phyloP scores from a whole-genome alignment of 441 rosid genomes.

The Croton laevigatus region DNA sequence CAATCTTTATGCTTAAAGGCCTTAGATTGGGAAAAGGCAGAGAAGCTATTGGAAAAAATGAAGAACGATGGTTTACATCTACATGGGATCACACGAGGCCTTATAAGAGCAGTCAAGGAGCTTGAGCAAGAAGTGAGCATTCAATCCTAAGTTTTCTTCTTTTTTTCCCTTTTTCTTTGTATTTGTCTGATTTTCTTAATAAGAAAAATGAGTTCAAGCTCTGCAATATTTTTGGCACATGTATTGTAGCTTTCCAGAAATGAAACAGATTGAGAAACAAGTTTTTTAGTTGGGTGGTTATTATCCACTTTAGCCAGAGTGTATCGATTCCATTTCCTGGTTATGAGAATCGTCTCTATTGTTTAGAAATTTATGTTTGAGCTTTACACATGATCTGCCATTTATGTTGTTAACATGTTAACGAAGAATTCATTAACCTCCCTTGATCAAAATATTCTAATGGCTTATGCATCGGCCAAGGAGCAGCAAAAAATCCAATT shows the following conservation, averaged over 20 bases:
- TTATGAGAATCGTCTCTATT: no score
- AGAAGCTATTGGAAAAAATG: conserved; percentile 66
- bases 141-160: conserved; percentile 12
- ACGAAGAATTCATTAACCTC: no score
- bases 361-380: no score
- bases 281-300: neutral
- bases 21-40: conserved; percentile 69
- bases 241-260: neutral
- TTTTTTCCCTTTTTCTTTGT: neutral
- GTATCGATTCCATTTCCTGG: no score
- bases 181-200: neutral
- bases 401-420: no score
- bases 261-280: neutral
- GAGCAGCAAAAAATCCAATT: no score
- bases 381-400: no score
- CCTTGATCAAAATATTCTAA: no score
- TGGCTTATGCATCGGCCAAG: no score
- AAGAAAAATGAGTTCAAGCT: conserved; percentile 7
- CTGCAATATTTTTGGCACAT: conserved; percentile 10
- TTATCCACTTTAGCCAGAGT: neutral
- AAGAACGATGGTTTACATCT: conserved; percentile 61
- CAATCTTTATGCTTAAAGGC: conserved; percentile 78
- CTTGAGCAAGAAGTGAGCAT: conserved; percentile 35
- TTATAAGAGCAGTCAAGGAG: conserved; percentile 75
- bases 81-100: conserved; percentile 65